A percentile compares a stretch with the other conserved stretches of the same genome.
Evolutionary conservation across 441 rosid species (phyloP).

Genomic region (Pelargonium citronellum): DNA sequence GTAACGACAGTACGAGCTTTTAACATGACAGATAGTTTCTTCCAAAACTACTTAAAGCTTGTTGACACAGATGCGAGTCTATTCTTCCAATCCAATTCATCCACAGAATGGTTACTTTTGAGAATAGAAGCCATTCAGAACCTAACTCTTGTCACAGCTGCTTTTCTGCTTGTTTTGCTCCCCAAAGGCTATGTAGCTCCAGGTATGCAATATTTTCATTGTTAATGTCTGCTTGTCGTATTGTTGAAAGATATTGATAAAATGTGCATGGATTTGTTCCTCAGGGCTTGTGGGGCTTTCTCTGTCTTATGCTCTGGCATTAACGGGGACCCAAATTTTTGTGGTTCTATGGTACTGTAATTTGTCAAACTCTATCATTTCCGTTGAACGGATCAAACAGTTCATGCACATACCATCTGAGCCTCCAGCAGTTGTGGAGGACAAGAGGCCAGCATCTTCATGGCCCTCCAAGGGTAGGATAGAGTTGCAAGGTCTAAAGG

Average conservation of each 20-base stretch:
- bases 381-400: conserved; percentile 78
- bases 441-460: conserved; percentile 51
- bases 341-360: conserved; percentile 63
- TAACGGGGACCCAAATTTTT: conserved; percentile 60
- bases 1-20: conserved; percentile 81
- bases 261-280: too few relatives aligned
- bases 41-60: conserved; percentile 45
- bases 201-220: conserved; percentile 29
- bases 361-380: conserved; percentile 65
- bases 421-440: conserved; percentile 60
- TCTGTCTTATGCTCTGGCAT: conserved; percentile 64
- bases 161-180: conserved; percentile 60
- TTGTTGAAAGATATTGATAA: not conserved
- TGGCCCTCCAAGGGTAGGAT: conserved; percentile 80
- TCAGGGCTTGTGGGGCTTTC: conserved; percentile 89
- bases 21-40: conserved; percentile 56
- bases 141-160: conserved; percentile 60
- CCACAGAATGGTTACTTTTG: conserved; percentile 72
- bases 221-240: too few relatives aligned
- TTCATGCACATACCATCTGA: conserved; percentile 70
- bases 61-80: conserved; percentile 65
- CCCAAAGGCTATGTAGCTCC: conserved; percentile 59
- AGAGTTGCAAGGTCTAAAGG: conserved; percentile 71
- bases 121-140: conserved; percentile 66
- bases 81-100: conserved; percentile 64